These are phyloP conservation scores for Magnolia changhungtana DNA, from an alignment of 164 flowering plant genomes.

Conservation along the genomic window DNA sequence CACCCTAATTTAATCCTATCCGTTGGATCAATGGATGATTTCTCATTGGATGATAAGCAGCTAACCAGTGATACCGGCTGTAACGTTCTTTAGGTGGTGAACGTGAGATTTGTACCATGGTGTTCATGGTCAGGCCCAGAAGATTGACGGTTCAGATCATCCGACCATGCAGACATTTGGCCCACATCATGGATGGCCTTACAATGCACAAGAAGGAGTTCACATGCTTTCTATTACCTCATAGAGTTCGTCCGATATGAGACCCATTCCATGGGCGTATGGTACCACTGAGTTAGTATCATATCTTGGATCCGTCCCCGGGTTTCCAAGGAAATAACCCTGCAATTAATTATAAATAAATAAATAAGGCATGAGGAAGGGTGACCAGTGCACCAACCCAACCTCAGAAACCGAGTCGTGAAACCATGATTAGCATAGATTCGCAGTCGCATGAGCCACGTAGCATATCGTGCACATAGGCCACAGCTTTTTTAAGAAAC, in stretches of 20 bases:
- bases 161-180: neutral
- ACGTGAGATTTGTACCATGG: neutral
- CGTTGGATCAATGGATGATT: too few species aligned
- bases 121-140: neutral
- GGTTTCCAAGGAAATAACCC: slow-evolving; percentile 55
- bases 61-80: too few species aligned
- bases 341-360: slow-evolving; percentile 11
- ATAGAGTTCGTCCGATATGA: slow-evolving; percentile 47
- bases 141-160: neutral
- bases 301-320: slow-evolving; percentile 18
- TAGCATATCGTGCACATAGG: too few species aligned
- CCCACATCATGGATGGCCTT: neutral
- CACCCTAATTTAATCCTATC: too few species aligned
- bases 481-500: too few species aligned
- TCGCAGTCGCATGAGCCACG: too few species aligned
- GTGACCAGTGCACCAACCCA: too few species aligned
- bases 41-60: too few species aligned
- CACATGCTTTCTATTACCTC: slow-evolving; percentile 27
- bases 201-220: too few species aligned
- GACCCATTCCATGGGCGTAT: slow-evolving; percentile 39
- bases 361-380: too few species aligned
- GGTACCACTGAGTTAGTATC: slow-evolving; percentile 26
- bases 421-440: too few species aligned
- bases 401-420: too few species aligned
- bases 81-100: neutral